Evolutionary conservation across 495 filamentous ascomycete species (phyloP).

Genomic region (Penicillium malachiteum): DNA sequence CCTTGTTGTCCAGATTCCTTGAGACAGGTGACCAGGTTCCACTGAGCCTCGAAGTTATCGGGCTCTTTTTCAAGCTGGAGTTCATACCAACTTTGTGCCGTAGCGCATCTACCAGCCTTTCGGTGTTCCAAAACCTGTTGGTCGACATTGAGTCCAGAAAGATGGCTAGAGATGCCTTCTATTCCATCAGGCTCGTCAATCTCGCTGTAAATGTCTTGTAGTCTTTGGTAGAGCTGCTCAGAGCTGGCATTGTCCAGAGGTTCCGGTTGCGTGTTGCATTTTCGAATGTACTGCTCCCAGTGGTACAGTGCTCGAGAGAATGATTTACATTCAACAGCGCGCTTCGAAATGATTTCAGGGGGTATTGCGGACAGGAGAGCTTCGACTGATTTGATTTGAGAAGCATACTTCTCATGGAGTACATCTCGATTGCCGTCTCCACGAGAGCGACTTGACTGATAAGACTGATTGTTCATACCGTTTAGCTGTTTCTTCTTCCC

Average conservation of each 20-base stretch:
- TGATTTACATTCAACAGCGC: conserved; percentile 88
- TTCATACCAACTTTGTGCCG: conserved; percentile 97
- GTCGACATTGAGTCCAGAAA: conserved; percentile 78
- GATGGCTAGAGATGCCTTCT: conserved; percentile 84
- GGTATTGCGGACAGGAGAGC: conserved; percentile 68
- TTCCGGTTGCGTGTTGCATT: conserved; percentile 44
- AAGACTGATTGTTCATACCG: conserved; percentile 31
- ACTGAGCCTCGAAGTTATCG: conserved; percentile 70
- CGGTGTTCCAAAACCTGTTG: conserved; percentile 90
- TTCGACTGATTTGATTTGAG: conserved; percentile 62
- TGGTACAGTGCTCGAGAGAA: conserved; percentile 90
- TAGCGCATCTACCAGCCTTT: conserved; percentile 95
- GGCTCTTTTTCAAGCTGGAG: conserved; percentile 77
- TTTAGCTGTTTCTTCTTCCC: conserved; percentile 65
- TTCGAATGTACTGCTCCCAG: conserved; percentile 86
- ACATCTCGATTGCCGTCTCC: conserved; percentile 36
- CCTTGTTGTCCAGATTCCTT: conserved; percentile 91
- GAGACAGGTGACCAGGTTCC: conserved; percentile 82
- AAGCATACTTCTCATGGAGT: conserved; percentile 41
- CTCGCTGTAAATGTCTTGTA: conserved; percentile 92
- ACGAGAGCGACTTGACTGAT: conserved; percentile 38
- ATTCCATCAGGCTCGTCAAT: conserved; percentile 98
- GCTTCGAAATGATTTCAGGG: conserved; percentile 76
- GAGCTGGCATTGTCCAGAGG: conserved; percentile 39
- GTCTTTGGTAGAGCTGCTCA: conserved; percentile 64